These are phyloP conservation scores for Leccinum boreale DNA, from an alignment of 768 basidiomycete genomes.

Conservation along the genomic window DNA sequence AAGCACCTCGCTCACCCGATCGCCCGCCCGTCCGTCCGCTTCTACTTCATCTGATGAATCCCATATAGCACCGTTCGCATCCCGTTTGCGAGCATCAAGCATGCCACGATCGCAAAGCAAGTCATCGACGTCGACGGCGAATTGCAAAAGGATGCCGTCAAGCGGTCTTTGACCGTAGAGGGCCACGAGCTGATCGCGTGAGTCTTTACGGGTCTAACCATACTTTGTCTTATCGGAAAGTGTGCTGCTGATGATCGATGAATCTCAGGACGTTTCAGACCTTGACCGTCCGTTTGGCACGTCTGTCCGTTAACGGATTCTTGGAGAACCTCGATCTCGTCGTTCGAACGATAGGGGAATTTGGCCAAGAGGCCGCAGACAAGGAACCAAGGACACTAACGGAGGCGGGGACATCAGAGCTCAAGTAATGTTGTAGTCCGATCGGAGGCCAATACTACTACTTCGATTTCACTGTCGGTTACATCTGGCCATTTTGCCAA, in stretches of 20 bases:
- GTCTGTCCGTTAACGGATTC: slow-evolving; percentile 81
- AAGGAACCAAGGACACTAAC: slow-evolving; percentile 1
- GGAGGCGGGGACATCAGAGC: background rate
- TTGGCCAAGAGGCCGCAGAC: slow-evolving; percentile 60
- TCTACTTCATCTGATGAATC: background rate
- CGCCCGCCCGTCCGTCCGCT: background rate
- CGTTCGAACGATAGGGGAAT: slow-evolving; percentile 75
- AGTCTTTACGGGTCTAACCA: slow-evolving; percentile 27
- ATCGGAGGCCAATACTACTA: background rate
- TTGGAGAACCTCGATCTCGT: slow-evolving; percentile 88
- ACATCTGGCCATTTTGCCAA: slow-evolving; percentile 9
- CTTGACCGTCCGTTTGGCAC: slow-evolving; percentile 79
- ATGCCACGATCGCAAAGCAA: slow-evolving; percentile 79
- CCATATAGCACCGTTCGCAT: slow-evolving; percentile 61
- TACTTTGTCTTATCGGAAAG: background rate
- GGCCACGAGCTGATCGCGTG: slow-evolving; percentile 74
- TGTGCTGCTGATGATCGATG: background rate
- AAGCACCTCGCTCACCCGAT: slow-evolving; percentile 17
- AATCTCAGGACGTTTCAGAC: slow-evolving; percentile 63
- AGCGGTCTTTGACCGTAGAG: slow-evolving; percentile 64
- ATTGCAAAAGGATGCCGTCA: slow-evolving; percentile 77
- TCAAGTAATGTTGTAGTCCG: background rate
- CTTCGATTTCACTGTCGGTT: slow-evolving; percentile 10
- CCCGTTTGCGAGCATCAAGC: slow-evolving; percentile 70
- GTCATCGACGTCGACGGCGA: slow-evolving; percentile 86